Conservation (phyloP, 2,329 filamentous ascomycete species). For the Hymenoscyphus linearis region DNA sequence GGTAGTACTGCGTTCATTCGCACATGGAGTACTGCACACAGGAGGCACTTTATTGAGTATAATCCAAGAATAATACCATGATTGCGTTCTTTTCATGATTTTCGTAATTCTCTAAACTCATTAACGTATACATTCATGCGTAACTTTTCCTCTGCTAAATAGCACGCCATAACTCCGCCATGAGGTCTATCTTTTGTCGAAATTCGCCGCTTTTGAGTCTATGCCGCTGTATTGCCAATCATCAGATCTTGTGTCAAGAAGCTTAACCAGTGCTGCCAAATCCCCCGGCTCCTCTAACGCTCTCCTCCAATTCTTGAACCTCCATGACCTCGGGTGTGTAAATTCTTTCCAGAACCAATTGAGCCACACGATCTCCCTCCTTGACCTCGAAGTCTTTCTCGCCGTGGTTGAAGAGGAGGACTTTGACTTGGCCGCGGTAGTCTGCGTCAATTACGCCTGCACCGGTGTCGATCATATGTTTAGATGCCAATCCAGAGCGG, state of each 20-base stretch:
- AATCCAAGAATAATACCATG: background rate
- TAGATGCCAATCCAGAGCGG: constrained; percentile 83
- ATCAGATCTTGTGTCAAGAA: background rate
- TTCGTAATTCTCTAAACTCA: background rate
- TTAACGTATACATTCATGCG: background rate
- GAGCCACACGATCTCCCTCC: constrained; percentile 85
- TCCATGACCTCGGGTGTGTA: constrained; percentile 90
- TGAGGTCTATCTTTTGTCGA: background rate
- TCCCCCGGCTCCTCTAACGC: constrained; percentile 81
- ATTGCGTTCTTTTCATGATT: background rate
- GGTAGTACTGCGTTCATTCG: background rate
- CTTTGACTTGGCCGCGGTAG: constrained; percentile 90
- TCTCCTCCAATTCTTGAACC: constrained; percentile 83
- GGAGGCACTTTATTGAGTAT: background rate
- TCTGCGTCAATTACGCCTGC: constrained; percentile 97
- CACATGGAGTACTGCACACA: background rate
- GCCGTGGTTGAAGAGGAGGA: constrained; percentile 88
- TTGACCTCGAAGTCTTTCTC: constrained; percentile 77
- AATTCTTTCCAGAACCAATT: constrained; percentile 91
- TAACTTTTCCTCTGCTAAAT: background rate
- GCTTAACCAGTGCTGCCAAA: constrained; percentile 77
- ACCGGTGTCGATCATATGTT: constrained; percentile 94
- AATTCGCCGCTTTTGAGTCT: background rate
- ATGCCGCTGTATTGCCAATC: background rate
- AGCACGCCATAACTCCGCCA: background rate